Evolutionary conservation across 306 rosid genomes (phyloP), one percentile per base, ranked within the genome.

Genomic region (Clitoria ternatea): DNA sequence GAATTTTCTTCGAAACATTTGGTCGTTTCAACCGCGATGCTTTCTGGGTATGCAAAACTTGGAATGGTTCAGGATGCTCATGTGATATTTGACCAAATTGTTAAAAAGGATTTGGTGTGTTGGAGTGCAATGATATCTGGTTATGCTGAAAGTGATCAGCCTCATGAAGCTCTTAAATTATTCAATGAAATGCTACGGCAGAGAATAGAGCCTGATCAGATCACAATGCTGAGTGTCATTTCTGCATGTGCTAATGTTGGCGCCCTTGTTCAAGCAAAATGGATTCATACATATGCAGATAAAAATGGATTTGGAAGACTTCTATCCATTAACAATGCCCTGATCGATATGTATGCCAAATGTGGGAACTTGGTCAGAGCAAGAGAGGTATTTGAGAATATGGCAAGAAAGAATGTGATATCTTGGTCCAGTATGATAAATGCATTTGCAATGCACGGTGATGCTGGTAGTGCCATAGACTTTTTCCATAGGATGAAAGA

Each of bases 111-210:
- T 80, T 69, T 83, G 83, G 84, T 91, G 32, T 81, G 91, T 74
- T 91, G 97, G 97, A 91, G 86, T 60, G 88, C 97, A 0, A 86
- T 91, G 96, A 87, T 86, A 68, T 85, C 96, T 61, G 96, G 87
- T 47, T 91, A 88, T 72, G 88, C 92, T 6, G 89, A 88, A 69
- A 91, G 92, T 70, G 90, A 88, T 68, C 79, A 6, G 61, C 83
- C 98, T 76, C 87, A 80, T 2, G 92, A 88, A 78, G 86, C 92
- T 69, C 91, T 82, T 75, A 54, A 80, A 36, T 56, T 91, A 79
- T 91, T 91, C 75, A 59, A 75, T 61, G 87, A 86, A 76, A 87
- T 87, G 96, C 87, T 76, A 61, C 53, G 3, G 2, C 47, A 2
- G 18, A 80, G 83, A 57, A 26, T 87, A 29, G 49, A 73, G 8